Evolutionary conservation across 495 filamentous ascomycete species (phyloP).

Genomic region (Bathelium albidoporum): DNA sequence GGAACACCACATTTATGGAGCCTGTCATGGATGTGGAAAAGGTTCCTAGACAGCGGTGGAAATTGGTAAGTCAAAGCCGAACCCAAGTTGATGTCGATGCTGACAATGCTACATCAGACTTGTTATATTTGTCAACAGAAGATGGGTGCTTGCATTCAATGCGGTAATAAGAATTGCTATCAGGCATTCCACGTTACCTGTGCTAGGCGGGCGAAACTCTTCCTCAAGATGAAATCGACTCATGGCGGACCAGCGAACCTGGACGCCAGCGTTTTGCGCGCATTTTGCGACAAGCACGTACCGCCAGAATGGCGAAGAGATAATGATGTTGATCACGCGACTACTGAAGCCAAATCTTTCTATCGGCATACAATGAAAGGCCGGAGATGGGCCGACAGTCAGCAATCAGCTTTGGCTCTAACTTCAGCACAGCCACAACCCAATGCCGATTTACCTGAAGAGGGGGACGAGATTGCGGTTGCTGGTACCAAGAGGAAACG

Average conservation of each 20-base stretch:
- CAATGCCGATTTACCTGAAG: conserved; percentile 45
- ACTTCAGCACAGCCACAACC: conserved; percentile 47
- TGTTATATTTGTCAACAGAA: conserved; percentile 97
- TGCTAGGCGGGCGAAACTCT: conserved; percentile 76
- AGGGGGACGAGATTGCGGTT: conserved; percentile 44
- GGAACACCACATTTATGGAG: conserved; percentile 97
- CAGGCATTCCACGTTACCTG: conserved; percentile 98
- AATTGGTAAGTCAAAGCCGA: conserved; percentile 40
- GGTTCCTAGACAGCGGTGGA: conserved; percentile 88
- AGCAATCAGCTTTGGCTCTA: conserved; percentile 71
- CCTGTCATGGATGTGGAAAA: conserved; percentile 96
- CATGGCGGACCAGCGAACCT: conserved; percentile 69
- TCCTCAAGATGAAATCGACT: conserved; percentile 90
- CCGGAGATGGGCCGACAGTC: conserved; percentile 81
- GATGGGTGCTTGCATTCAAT: conserved; percentile 98
- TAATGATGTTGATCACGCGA: conserved; percentile 62
- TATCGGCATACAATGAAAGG: conserved; percentile 81
- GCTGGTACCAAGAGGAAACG: conserved; percentile 70
- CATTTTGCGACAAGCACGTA: conserved; percentile 93
- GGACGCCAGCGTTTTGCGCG: conserved; percentile 83
- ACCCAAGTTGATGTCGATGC: background rate
- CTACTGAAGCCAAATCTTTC: conserved; percentile 61
- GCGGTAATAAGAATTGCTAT: conserved; percentile 93
- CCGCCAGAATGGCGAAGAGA: conserved; percentile 81
- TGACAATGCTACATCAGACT: conserved; percentile 29